A percentile compares a stretch with the other conserved stretches of the same genome.
These are phyloP conservation scores for Solanum chmielewskii DNA, from an alignment of 257 asterid species.

Conservation along the genomic window DNA sequence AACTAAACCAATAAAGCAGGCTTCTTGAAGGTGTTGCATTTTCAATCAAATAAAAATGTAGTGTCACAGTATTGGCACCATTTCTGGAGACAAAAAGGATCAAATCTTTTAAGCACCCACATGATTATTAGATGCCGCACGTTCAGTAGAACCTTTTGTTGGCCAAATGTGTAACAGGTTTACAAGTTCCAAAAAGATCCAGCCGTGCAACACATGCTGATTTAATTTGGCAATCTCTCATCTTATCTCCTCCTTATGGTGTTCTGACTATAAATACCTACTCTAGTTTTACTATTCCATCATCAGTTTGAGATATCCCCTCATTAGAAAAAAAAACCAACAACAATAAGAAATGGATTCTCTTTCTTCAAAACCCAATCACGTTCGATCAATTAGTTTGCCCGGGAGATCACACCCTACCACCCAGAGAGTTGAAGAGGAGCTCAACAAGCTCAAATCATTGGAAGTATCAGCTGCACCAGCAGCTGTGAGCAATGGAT, in stretches of 20 bases:
- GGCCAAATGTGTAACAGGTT: neutral
- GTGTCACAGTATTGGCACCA: neutral
- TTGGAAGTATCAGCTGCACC: neutral
- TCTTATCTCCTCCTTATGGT: neutral
- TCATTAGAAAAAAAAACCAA: neutral
- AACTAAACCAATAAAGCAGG: neutral
- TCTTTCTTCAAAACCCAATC: neutral
- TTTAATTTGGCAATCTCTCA: neutral
- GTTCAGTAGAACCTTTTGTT: neutral
- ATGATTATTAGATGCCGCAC: neutral
- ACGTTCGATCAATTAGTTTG: neutral
- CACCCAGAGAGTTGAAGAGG: neutral
- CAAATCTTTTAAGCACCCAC: neutral
- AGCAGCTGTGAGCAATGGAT: neutral
- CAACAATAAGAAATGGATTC: neutral
- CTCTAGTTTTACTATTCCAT: neutral
- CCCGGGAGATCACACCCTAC: neutral
- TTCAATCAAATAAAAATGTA: neutral
- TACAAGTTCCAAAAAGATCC: neutral
- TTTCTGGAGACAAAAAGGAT: neutral
- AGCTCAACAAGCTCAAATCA: neutral
- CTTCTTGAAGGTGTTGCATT: neutral
- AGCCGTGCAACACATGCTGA: conserved; percentile 2
- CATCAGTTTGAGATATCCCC: neutral
- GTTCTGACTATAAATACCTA: neutral